These are phyloP conservation scores for Tausonia pullulans DNA, from an alignment of 1,284 basidiomycete species.

Conservation along the genomic window DNA sequence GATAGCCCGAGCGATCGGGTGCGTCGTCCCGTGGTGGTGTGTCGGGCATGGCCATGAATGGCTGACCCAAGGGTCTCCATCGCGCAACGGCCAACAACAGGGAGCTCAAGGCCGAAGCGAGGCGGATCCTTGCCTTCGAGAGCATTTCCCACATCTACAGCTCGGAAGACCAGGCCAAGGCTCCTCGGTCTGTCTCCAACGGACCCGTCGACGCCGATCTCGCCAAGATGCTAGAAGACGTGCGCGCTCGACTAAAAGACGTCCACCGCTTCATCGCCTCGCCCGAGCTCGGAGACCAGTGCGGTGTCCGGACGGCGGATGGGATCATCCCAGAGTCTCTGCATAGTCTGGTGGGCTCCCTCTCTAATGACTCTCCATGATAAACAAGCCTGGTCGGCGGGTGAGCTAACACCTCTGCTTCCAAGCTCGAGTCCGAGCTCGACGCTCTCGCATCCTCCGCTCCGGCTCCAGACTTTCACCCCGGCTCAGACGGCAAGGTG, in stretches of 20 bases:
- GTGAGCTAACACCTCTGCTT: background rate
- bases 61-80: background rate
- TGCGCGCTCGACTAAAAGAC: no score
- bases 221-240: background rate
- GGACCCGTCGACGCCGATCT: background rate
- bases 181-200: background rate
- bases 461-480: slow-evolving; percentile 4
- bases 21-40: no score
- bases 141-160: background rate
- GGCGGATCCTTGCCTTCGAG: background rate
- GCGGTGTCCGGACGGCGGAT: slow-evolving; percentile 4
- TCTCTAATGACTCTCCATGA: background rate
- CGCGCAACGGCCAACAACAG: background rate
- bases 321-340: slow-evolving; percentile 1
- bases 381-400: no score
- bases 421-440: slow-evolving; percentile 7
- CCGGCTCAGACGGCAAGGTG: slow-evolving; percentile 15
- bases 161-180: background rate
- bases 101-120: slow-evolving; percentile 13
- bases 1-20: background rate
- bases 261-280: background rate
- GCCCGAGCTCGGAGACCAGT: slow-evolving; percentile 1
- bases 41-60: no score
- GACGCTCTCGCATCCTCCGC: background rate
- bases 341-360: slow-evolving; percentile 1